Evolutionary conservation across 2,329 filamentous ascomycete genomes (phyloP).

Genomic region (Tolypocladium pustulatum): DNA sequence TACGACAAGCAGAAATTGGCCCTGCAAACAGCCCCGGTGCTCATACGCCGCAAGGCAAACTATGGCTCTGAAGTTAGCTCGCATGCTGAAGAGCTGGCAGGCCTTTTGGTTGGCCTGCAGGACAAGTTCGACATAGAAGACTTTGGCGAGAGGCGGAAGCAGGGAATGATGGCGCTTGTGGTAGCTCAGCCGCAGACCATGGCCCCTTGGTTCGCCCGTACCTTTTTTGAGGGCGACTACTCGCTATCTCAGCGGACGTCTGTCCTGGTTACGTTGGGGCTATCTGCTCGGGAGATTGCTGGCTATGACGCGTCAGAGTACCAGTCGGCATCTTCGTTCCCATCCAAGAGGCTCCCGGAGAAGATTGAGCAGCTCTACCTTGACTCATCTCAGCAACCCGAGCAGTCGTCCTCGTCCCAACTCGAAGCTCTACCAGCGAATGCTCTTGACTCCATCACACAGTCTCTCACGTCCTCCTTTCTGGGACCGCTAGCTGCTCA

Average conservation of each 20-base stretch:
- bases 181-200: slow-evolving; percentile 66
- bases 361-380: slow-evolving; percentile 65
- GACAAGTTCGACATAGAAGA: slow-evolving; percentile 74
- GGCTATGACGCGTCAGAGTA: slow-evolving; percentile 56
- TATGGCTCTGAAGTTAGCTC: slow-evolving; percentile 84
- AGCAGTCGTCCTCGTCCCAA: slow-evolving; percentile 16
- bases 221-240: slow-evolving; percentile 87
- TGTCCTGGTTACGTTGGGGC: slow-evolving; percentile 70
- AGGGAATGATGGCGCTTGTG: slow-evolving; percentile 73
- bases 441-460: slow-evolving; percentile 58
- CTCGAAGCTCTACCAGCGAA: slow-evolving; percentile 44
- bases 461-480: slow-evolving; percentile 58
- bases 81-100: slow-evolving; percentile 71
- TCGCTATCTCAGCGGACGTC: slow-evolving; percentile 76
- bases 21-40: slow-evolving; percentile 60
- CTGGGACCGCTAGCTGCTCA: slow-evolving; percentile 72
- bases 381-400: slow-evolving; percentile 15
- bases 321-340: slow-evolving; percentile 48
- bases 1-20: slow-evolving; percentile 78
- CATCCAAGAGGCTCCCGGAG: slow-evolving; percentile 68
- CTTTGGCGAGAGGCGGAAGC: slow-evolving; percentile 65
- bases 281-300: slow-evolving; percentile 75
- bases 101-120: slow-evolving; percentile 66
- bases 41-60: slow-evolving; percentile 80
- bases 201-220: slow-evolving; percentile 73